These are phyloP conservation scores for Phlyctochytrium planicorne DNA, from an alignment of 192 early-diverging fungal species.

Conservation along the genomic window DNA sequence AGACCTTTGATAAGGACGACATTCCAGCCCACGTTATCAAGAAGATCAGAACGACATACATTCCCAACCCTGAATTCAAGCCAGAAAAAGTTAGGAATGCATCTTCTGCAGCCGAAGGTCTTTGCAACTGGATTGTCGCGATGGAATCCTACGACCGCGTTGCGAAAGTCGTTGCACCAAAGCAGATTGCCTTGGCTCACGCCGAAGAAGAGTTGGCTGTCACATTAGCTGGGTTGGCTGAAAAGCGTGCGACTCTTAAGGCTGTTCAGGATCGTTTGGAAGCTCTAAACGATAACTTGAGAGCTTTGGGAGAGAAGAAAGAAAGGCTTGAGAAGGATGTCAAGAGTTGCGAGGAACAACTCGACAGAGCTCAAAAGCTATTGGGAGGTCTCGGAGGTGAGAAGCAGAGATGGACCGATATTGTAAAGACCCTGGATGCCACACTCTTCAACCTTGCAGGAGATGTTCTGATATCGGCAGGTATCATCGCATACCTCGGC, in stretches of 20 bases:
- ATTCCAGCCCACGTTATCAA: constrained; percentile 62
- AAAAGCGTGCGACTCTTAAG: constrained; percentile 55
- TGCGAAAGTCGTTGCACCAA: constrained; percentile 60
- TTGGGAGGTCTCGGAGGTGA: constrained; percentile 61
- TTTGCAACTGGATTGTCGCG: constrained; percentile 61
- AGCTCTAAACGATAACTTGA: constrained; percentile 53
- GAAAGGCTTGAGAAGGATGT: constrained; percentile 55
- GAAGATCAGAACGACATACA: constrained; percentile 52
- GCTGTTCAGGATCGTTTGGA: constrained; percentile 54
- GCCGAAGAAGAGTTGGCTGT: constrained; percentile 58
- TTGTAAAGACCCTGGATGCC: constrained; percentile 47
- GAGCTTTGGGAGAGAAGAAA: constrained; percentile 52
- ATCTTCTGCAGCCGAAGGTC: constrained; percentile 62
- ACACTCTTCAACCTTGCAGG: constrained; percentile 55
- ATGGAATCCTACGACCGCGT: constrained; percentile 67
- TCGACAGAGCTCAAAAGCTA: constrained; percentile 58
- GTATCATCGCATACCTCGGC: constrained; percentile 63
- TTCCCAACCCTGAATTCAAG: constrained; percentile 64
- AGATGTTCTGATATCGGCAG: constrained; percentile 60
- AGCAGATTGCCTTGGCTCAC: constrained; percentile 54
- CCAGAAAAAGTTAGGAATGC: constrained; percentile 65
- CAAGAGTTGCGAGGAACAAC: constrained; percentile 59
- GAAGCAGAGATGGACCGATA: constrained; percentile 63
- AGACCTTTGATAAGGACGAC: constrained; percentile 62
- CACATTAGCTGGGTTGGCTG: constrained; percentile 55